A percentile compares a stretch with the other conserved stretches of the same genome.
Evolutionary conservation across 148 eudicot species (phyloP).

Genomic region (Rhododendron vialii): DNA sequence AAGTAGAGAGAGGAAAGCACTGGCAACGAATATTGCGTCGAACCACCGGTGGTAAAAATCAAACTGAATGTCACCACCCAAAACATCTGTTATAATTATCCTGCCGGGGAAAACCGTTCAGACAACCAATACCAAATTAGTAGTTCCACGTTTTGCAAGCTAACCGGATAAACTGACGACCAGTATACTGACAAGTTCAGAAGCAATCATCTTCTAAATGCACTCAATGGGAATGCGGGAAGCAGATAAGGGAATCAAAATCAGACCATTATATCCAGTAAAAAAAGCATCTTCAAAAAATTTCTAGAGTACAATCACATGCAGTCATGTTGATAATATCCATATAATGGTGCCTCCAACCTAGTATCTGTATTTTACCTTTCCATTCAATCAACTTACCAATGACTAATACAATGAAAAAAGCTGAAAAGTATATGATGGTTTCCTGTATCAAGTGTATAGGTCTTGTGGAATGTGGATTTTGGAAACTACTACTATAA

Average conservation of each 20-base stretch:
- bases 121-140: background rate
- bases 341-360: background rate
- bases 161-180: background rate
- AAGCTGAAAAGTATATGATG: background rate
- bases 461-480: background rate
- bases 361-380: background rate
- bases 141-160: background rate
- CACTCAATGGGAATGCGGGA: background rate
- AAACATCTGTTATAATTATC: constrained; percentile 93
- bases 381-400: background rate
- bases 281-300: background rate
- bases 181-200: background rate
- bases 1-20: constrained; percentile 91
- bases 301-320: background rate
- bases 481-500: background rate
- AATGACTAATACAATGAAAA: background rate
- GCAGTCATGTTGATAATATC: background rate
- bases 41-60: constrained; percentile 99
- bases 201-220: background rate
- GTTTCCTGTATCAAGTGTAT: background rate
- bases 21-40: constrained; percentile 95
- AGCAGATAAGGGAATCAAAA: background rate
- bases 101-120: constrained; percentile 31
- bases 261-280: background rate
- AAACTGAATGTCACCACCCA: constrained; percentile 97